Conservation (phyloP, 192 early-diverging fungal genomes). For the Linnemannia schmuckeri region DNA sequence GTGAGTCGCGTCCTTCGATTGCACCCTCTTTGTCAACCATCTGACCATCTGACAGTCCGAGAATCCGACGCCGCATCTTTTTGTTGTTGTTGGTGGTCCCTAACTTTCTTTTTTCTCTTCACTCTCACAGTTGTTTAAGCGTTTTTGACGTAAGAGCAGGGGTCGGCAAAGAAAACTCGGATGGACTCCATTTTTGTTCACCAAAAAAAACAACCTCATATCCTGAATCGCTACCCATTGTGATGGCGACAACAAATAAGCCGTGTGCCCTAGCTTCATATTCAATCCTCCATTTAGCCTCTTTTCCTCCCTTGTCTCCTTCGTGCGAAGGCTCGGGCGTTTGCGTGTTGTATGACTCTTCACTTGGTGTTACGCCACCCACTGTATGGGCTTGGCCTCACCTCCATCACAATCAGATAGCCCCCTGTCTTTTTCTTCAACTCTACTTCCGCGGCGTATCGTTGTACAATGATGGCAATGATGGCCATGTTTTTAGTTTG, state of each 20-base stretch:
- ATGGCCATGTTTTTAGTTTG: too few species aligned
- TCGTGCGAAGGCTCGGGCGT: neutral
- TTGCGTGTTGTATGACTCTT: slow-evolving; percentile 5
- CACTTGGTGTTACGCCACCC: neutral
- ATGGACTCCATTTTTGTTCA: neutral
- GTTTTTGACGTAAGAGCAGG: neutral
- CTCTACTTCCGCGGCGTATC: too few species aligned
- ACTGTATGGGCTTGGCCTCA: neutral
- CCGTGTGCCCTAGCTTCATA: neutral
- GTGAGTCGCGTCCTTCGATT: neutral
- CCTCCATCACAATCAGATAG: neutral
- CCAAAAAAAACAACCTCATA: neutral
- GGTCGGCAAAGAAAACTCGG: neutral
- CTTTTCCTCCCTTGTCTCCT: neutral
- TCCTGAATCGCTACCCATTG: too few species aligned
- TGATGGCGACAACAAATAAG: neutral
- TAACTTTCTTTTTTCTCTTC: neutral
- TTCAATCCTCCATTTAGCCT: neutral
- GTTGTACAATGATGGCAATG: too few species aligned
- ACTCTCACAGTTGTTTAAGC: neutral
- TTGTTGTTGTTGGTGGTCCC: neutral
- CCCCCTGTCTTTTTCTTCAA: too few species aligned
- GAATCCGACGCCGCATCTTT: neutral
- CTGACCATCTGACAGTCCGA: neutral
- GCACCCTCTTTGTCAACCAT: neutral